These are phyloP conservation scores for Tremella mesenterica DNA, from an alignment of 768 basidiomycete species.

Conservation along the genomic window DNA sequence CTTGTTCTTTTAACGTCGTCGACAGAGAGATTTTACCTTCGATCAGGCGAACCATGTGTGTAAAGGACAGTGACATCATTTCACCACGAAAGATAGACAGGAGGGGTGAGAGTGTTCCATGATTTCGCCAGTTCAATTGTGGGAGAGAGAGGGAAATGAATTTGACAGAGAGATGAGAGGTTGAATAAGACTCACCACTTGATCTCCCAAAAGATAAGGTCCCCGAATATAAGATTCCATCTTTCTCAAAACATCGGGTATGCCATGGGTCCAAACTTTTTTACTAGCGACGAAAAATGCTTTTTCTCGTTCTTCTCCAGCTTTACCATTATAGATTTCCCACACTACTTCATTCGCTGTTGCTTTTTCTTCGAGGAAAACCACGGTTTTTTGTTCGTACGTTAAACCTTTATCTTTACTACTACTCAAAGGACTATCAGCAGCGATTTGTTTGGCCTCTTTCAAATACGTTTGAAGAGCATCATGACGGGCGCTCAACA, in stretches of 20 bases:
- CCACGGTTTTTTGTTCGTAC: slow-evolving; percentile 35
- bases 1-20: neutral
- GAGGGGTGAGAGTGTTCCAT: no score
- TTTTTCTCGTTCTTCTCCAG: slow-evolving; percentile 27
- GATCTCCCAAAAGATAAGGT: slow-evolving; percentile 55
- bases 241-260: slow-evolving; percentile 40
- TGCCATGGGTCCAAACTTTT: slow-evolving; percentile 38
- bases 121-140: no score
- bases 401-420: slow-evolving; percentile 6
- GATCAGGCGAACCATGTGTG: no score
- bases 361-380: slow-evolving; percentile 40
- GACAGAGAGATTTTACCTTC: no score
- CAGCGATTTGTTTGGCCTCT: slow-evolving; percentile 47
- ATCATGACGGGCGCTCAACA: slow-evolving; percentile 50
- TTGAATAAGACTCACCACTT: slow-evolving; percentile 49
- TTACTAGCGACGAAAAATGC: slow-evolving; percentile 41
- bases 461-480: slow-evolving; percentile 52
- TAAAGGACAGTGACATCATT: no score
- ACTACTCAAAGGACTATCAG: slow-evolving; percentile 5
- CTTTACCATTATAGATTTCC: slow-evolving; percentile 36
- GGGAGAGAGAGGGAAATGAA: no score
- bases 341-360: slow-evolving; percentile 37
- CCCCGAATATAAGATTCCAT: slow-evolving; percentile 40
- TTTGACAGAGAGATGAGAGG: no score
- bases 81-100: no score